Conservation (phyloP, 2,329 filamentous ascomycete genomes). For the Fusarium decemcellulare region DNA sequence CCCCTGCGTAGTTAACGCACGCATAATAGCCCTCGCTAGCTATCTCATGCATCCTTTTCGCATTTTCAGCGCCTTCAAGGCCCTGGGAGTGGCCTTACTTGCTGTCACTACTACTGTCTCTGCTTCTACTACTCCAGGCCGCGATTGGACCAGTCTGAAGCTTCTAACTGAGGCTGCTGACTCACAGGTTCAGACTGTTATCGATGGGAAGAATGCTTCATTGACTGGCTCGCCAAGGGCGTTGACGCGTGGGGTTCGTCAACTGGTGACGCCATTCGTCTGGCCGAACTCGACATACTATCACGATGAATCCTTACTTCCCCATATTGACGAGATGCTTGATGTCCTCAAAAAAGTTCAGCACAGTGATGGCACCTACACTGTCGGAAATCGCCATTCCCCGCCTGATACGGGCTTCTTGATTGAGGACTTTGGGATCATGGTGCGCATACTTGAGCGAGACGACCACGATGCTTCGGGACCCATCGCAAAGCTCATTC, state of each 20-base stretch:
- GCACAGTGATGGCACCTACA: slow-evolving; percentile 1
- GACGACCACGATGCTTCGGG: not conserved
- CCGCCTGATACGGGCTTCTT: slow-evolving; percentile 3
- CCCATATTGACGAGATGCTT: not conserved
- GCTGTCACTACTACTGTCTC: not conserved
- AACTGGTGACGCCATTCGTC: slow-evolving; percentile 1
- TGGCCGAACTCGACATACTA: slow-evolving; percentile 6
- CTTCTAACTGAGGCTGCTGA: not conserved
- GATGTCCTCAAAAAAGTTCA: not conserved
- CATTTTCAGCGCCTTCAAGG: slow-evolving; percentile 3
- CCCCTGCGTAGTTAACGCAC: not conserved
- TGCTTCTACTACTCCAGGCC: not conserved
- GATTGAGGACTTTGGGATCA: slow-evolving; percentile 4
- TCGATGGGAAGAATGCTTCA: slow-evolving; percentile 2
- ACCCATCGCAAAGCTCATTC: not conserved
- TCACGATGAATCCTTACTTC: slow-evolving; percentile 1
- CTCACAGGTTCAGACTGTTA: not conserved
- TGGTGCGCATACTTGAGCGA: slow-evolving; percentile 1
- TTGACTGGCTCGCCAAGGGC: slow-evolving; percentile 3
- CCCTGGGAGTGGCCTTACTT: not conserved
- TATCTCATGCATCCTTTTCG: not conserved
- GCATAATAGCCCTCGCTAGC: not conserved
- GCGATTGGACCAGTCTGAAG: slow-evolving; percentile 1
- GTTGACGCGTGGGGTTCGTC: not conserved
- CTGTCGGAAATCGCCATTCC: slow-evolving; percentile 3